These are phyloP conservation scores for Dalbergia cochinchinensis DNA, from an alignment of 306 rosid genomes.

Conservation along the genomic window DNA sequence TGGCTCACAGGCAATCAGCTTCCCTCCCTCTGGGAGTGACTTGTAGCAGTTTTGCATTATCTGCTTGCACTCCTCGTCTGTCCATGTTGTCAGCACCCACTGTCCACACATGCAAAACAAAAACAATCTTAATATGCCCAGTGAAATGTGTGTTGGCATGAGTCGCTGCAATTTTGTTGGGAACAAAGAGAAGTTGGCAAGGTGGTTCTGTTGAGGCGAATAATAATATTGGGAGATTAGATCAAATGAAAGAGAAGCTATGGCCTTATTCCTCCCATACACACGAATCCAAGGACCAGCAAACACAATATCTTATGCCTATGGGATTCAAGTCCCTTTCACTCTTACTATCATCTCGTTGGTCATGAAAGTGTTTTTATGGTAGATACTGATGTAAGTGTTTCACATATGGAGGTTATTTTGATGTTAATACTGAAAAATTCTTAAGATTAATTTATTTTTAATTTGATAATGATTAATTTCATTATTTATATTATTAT, in stretches of 20 bases:
- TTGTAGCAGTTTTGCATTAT: constrained; percentile 79
- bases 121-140: background rate
- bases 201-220: background rate
- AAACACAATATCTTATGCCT: too few relatives aligned
- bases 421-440: too few relatives aligned
- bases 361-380: too few relatives aligned
- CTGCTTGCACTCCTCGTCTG: constrained; percentile 75
- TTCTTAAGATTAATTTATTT: too few relatives aligned
- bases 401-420: too few relatives aligned
- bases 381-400: too few relatives aligned
- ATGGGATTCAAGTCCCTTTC: too few relatives aligned
- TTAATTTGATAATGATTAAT: too few relatives aligned
- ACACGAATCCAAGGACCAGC: too few relatives aligned
- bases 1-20: constrained; percentile 88
- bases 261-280: background rate
- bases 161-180: background rate
- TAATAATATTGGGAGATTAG: background rate
- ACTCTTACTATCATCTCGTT: too few relatives aligned
- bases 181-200: background rate
- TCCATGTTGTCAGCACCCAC: constrained; percentile 95
- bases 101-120: constrained; percentile 36
- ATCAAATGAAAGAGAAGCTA: background rate
- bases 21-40: constrained; percentile 83
- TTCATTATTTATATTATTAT: too few relatives aligned
- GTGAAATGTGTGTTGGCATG: background rate